Base-by-base conservation (phyloP, 1,139 yeast species). In the Geotrichum macrosporum region DNA sequence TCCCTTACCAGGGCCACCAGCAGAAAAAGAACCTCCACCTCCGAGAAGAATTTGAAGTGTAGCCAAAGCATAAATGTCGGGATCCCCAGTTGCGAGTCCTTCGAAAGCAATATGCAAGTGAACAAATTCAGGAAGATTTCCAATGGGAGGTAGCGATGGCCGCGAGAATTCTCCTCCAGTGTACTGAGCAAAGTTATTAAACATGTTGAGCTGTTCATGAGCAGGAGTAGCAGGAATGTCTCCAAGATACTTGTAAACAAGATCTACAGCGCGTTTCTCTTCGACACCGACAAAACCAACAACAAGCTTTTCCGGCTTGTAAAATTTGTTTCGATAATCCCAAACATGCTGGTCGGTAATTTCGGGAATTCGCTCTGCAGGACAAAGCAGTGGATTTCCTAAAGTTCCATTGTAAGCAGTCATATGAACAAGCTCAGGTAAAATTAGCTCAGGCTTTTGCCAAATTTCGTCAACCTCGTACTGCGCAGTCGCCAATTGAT, bases 1-100 rank as follows among this genome's bases (percentile, higher is more conserved):
- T 4, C 99, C 99, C 67, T 92, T 92, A 47, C 99, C 99, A n/a
- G 99, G 99, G 0, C 99, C 99, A 55, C 99, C 99, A 9, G 99
- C 97, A 20, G 94, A 83, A 62, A 92, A 92, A 1, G 97, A 88
- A 5, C 96, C 94, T 44, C 98, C 98, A 32, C 97, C 97, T 35
- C 98, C 98, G n/a, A 92, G 71, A 26, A 92, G 72, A 52, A 92
- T 88, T 62, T 92, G 98, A 48, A 92, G 74, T 1, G 92, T 82
- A 1, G 97, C 96, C 41, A 88, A 71, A 0, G 95, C 94, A 60
- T 92, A 92, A 36, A 89, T 80, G 58, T 92, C 97, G 16, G 87
- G 89, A 61, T 84, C 81, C 46, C 80, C 76, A 38, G 89, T 80
- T 0, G 96, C 85, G 2, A 85, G 72, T 16, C 97, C 95, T 65